These are phyloP conservation scores for Byssothecium circinans DNA, from an alignment of 2,329 filamentous ascomycete species.

Conservation along the genomic window DNA sequence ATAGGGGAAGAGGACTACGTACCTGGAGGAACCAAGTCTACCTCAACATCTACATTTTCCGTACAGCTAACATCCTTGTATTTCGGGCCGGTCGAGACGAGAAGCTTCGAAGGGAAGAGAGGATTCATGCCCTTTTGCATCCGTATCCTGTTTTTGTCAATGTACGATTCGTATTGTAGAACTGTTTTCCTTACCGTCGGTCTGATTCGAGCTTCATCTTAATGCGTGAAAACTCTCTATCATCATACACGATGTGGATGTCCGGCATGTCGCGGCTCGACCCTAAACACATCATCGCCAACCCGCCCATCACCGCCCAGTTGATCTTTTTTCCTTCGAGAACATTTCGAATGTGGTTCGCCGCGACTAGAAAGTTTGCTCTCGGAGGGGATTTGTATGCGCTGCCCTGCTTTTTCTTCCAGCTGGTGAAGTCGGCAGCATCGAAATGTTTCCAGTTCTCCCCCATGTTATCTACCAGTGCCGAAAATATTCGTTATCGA, in stretches of 20 bases:
- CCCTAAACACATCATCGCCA: conserved; percentile 38
- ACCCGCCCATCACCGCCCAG: conserved; percentile 33
- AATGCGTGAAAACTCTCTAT: conserved; percentile 31
- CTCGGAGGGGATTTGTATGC: conserved; percentile 21
- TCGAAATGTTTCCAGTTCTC: conserved; percentile 26
- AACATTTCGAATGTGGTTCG: conserved; percentile 27
- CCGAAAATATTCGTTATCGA: neutral
- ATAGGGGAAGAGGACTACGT: neutral
- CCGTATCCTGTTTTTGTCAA: conserved; percentile 27
- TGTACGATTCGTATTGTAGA: neutral
- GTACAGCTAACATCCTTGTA: conserved; percentile 32
- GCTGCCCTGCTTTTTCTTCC: conserved; percentile 24
- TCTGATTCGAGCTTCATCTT: conserved; percentile 32
- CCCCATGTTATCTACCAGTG: conserved; percentile 15
- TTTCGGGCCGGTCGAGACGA: conserved; percentile 36
- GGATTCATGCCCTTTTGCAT: conserved; percentile 34
- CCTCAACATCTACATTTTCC: conserved; percentile 29
- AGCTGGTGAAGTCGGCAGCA: conserved; percentile 25
- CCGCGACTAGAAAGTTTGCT: conserved; percentile 33
- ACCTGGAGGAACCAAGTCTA: conserved; percentile 38
- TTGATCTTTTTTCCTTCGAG: conserved; percentile 37
- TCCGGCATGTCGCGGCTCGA: conserved; percentile 34
- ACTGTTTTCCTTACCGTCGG: conserved; percentile 22
- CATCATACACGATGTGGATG: conserved; percentile 39
- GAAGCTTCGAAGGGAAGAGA: conserved; percentile 32